A percentile compares a stretch with the other conserved stretches of the same genome.
These are phyloP conservation scores for Neurospora sp. DNA, from an alignment of 495 filamentous ascomycete genomes.

Conservation along the genomic window DNA sequence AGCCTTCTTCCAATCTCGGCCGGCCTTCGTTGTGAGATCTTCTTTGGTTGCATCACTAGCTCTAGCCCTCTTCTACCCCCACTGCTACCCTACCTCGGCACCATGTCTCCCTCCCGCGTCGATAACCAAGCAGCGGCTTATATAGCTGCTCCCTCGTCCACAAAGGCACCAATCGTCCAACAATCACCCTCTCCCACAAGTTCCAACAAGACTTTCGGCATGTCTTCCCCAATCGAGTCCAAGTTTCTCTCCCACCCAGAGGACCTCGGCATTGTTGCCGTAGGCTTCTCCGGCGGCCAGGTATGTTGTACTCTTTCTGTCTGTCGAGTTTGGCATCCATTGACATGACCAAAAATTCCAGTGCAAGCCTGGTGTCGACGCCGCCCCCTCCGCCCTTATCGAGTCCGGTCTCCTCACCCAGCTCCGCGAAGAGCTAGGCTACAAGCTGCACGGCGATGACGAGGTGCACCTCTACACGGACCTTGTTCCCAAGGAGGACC, in stretches of 20 bases:
- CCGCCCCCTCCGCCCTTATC: slow-evolving; percentile 84
- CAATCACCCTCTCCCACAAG: slow-evolving; percentile 2
- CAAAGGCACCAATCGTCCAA: slow-evolving; percentile 1
- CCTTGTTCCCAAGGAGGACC: slow-evolving; percentile 61
- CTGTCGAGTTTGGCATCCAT: background rate
- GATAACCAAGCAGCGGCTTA: slow-evolving; percentile 4
- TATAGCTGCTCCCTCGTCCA: background rate
- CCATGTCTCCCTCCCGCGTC: slow-evolving; percentile 8
- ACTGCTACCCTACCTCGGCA: background rate
- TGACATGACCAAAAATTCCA: slow-evolving; percentile 27
- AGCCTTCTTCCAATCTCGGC: background rate
- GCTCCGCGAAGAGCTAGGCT: slow-evolving; percentile 74
- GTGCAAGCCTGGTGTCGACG: slow-evolving; percentile 89
- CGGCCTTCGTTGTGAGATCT: background rate
- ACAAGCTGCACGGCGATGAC: slow-evolving; percentile 76
- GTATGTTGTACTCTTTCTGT: slow-evolving; percentile 35
- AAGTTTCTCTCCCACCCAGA: slow-evolving; percentile 70
- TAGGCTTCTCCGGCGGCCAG: slow-evolving; percentile 96
- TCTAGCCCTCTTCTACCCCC: background rate
- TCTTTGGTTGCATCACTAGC: background rate
- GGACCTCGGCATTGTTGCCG: slow-evolving; percentile 85
- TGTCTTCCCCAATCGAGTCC: slow-evolving; percentile 44
- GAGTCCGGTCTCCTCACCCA: slow-evolving; percentile 78
- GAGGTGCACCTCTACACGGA: slow-evolving; percentile 74
- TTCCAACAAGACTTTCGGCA: slow-evolving; percentile 24